Base-by-base conservation (phyloP, 129 eudicot genomes). In the Sambucus nigra region DNA sequence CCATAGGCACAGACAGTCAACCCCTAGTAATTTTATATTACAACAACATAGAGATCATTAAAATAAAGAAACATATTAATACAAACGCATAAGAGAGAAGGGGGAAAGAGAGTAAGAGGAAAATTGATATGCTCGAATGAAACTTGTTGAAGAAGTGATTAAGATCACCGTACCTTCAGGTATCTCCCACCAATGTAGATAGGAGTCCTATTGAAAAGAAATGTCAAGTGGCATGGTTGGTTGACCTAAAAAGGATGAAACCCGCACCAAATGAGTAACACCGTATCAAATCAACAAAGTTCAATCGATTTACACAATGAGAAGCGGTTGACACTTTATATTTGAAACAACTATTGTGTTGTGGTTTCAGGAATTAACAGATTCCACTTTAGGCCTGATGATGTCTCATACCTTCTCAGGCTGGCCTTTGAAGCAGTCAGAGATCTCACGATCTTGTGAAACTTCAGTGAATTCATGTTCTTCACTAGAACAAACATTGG, bases 171-270 rank as follows among this genome's bases (percentile, higher is more conserved):
- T 81, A 92, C 99, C 96, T 92, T 92, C 47, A 92, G 73, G 70
- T 92, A 92, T 75, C 99, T 80, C 63, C 99, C 99, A 45, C 99
- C 99, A 66, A 92, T 73, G 68, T 72, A 92, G 47, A 82, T 60
- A 50, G 99, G 79, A 4, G 84, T 62, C 71, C 80, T 72, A 46
- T 58, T 66, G 74, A 74, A 86, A 49, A 50, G 61, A 59, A 76
- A 29, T 2, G 64, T 49, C 87, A 86, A 60, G 73, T 66, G 71
- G 81, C 94, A 86, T 40, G 84, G 88, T 57, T 57, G 77, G 47
- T 40, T 70, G 70, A 75, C 87, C 99, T 86, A 60, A 60, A 64
- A 56, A 61, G 3, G 14, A 25, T 31, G 25, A 33, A 29, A 18
- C 5, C 28, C 51, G 5, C 11, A 40, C 20, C 25, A 41, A 44